phyloP scores from a whole-genome alignment of 2,329 filamentous ascomycete species.

The Penicillium sp. region DNA sequence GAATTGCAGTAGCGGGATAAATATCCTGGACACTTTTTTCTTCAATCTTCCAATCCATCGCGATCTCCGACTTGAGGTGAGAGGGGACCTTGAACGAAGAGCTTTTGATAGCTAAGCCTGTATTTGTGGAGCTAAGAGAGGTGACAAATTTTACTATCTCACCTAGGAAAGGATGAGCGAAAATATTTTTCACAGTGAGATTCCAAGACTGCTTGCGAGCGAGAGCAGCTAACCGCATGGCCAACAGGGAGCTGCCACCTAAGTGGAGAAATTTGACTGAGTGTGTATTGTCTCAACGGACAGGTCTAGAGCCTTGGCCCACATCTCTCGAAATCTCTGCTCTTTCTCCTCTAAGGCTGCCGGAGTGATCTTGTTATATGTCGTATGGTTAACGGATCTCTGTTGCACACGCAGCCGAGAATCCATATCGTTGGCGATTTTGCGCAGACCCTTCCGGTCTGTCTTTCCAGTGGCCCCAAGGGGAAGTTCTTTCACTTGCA shows the following conservation, averaged over 20 bases:
- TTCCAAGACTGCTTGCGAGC: neutral
- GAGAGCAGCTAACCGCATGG: neutral
- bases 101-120: too few relatives aligned
- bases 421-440: too few relatives aligned
- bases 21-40: neutral
- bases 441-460: too few relatives aligned
- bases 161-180: neutral
- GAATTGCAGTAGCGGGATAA: neutral
- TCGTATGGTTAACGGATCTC: too few relatives aligned
- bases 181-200: neutral
- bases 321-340: neutral
- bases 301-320: neutral
- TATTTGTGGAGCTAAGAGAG: neutral
- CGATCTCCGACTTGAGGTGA: neutral
- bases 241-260: neutral
- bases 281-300: neutral
- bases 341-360: too few relatives aligned
- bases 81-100: too few relatives aligned
- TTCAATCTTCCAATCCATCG: neutral
- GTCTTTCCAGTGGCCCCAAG: too few relatives aligned
- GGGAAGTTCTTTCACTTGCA: too few relatives aligned
- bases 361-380: too few relatives aligned
- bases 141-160: neutral
- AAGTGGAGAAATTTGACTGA: neutral
- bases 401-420: too few relatives aligned